Conservation (phyloP, 768 basidiomycete species). For the Trichaptum fuscoviolaceum region DNA sequence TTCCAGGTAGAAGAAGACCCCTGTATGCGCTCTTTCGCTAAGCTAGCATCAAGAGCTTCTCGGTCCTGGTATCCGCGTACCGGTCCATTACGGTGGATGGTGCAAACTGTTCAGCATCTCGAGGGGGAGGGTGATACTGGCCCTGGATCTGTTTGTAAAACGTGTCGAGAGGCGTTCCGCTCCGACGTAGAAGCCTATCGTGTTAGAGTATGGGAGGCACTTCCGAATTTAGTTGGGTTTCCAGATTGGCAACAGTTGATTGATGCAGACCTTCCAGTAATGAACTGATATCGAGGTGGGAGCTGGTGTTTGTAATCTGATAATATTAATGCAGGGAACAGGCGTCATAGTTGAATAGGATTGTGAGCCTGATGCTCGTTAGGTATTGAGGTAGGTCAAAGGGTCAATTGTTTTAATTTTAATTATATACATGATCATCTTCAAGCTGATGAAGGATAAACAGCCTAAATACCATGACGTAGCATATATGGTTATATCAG, state of each 20-base stretch:
- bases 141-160: conserved; percentile 31
- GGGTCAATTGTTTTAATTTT: no score
- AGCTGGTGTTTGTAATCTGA: neutral
- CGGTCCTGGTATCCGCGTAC: conserved; percentile 46
- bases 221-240: conserved; percentile 41
- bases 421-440: no score
- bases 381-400: no score
- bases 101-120: conserved; percentile 35
- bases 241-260: conserved; percentile 42
- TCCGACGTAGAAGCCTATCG: conserved; percentile 35
- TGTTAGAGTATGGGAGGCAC: conserved; percentile 39
- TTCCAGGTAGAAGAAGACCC: conserved; percentile 7
- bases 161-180: conserved; percentile 39
- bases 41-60: conserved; percentile 37
- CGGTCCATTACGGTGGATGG: conserved; percentile 49
- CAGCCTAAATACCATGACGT: no score
- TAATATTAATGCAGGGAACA: no score
- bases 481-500: no score
- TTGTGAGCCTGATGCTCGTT: no score
- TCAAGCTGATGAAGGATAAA: no score
- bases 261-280: conserved; percentile 22
- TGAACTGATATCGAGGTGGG: neutral
- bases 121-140: conserved; percentile 25
- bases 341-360: no score
- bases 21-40: conserved; percentile 39